Conservation (phyloP, 768 basidiomycete genomes). For the Sarcomyxa edulis region DNA sequence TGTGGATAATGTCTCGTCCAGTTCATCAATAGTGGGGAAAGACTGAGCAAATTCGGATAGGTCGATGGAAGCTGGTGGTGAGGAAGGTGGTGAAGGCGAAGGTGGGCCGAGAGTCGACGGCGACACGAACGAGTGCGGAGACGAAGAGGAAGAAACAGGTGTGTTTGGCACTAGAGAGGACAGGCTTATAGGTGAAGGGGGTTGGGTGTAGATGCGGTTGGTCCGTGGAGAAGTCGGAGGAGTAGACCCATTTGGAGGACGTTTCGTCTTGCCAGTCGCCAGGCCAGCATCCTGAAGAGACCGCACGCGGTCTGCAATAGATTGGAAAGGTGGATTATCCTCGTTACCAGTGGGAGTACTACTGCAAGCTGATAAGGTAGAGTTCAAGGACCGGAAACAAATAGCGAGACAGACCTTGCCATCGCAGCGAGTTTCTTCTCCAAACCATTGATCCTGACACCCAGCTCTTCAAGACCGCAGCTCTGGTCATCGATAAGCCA, state of each 20-base stretch:
- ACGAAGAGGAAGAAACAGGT: constrained; percentile 30
- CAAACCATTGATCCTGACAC: constrained; percentile 31
- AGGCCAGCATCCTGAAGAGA: constrained; percentile 72
- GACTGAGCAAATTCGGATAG: constrained; percentile 55
- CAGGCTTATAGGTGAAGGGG: constrained; percentile 22
- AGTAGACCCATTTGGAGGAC: constrained; percentile 35
- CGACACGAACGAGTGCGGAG: constrained; percentile 64
- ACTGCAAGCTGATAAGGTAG: constrained; percentile 3
- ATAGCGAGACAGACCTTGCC: constrained; percentile 27
- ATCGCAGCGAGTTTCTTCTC: constrained; percentile 43
- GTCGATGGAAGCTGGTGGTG: constrained; percentile 32
- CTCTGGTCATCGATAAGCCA: constrained; percentile 18
- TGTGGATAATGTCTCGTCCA: constrained; percentile 62
- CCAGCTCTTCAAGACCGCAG: constrained; percentile 30
- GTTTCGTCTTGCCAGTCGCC: constrained; percentile 50
- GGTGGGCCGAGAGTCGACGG: constrained; percentile 71
- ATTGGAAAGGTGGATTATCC: constrained; percentile 37
- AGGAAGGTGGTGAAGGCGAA: constrained; percentile 67
- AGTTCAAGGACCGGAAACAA: constrained; percentile 3
- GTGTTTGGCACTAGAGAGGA: constrained; percentile 23
- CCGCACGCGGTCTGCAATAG: constrained; percentile 78
- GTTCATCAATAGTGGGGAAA: constrained; percentile 77
- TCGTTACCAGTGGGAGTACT: constrained; percentile 12
- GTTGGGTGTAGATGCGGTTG: constrained; percentile 15
- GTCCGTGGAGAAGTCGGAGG: constrained; percentile 32